Conservation (phyloP, 2,329 filamentous ascomycete species). For the Trichophaea hybrida region DNA sequence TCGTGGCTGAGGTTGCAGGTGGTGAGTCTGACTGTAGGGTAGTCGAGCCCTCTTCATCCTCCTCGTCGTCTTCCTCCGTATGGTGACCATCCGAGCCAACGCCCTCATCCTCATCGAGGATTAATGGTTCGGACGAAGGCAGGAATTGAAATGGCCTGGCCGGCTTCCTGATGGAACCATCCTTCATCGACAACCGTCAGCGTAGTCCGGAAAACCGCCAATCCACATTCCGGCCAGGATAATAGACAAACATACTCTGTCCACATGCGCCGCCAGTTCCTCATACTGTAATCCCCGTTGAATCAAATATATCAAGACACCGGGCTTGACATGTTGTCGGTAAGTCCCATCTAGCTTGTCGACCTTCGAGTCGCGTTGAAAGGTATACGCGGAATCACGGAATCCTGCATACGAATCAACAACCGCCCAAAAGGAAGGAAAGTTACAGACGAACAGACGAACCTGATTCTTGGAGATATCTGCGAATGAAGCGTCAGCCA, state of each 20-base stretch:
- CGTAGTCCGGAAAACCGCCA: neutral
- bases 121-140: constrained; percentile 4
- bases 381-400: constrained; percentile 39
- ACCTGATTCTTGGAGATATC: constrained; percentile 44
- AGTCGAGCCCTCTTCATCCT: constrained; percentile 18
- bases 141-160: constrained; percentile 20
- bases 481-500: constrained; percentile 24
- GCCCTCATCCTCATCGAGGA: constrained; percentile 20
- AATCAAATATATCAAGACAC: constrained; percentile 46
- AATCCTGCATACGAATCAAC: constrained; percentile 17
- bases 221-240: constrained; percentile 1
- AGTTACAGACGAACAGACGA: constrained; percentile 25
- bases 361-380: constrained; percentile 33
- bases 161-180: constrained; percentile 20
- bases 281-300: constrained; percentile 48
- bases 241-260: constrained; percentile 33
- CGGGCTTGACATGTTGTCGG: constrained; percentile 40
- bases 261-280: constrained; percentile 37
- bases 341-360: constrained; percentile 31
- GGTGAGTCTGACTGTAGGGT: constrained; percentile 14
- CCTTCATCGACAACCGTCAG: constrained; percentile 12
- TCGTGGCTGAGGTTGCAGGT: constrained; percentile 15
- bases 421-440: constrained; percentile 3
- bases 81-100: constrained; percentile 12
- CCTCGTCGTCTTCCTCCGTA: constrained; percentile 20